Percentiles rank a stretch among this genome's conserved stretches.
phyloP scores from a whole-genome alignment of 208 protist genomes.

The Angomonas desouzai region DNA sequence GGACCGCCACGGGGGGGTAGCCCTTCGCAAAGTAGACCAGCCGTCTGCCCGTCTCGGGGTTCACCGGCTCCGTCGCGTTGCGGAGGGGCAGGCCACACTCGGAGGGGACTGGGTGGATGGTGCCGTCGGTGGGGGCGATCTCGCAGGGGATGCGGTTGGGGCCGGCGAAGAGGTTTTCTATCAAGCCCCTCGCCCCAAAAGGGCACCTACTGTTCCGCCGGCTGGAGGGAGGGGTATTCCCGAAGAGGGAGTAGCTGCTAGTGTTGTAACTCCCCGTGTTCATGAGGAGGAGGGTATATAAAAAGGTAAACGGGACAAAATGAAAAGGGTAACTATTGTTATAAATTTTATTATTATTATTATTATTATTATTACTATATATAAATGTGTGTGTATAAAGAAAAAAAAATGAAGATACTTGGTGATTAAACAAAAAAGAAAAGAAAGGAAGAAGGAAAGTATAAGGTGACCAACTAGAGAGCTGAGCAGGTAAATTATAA shows the following conservation, averaged over 20 bases:
- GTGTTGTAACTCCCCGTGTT: no score
- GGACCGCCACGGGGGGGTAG: conserved; percentile 29
- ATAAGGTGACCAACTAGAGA: no score
- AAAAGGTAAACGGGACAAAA: no score
- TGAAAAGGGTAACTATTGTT: conserved; percentile 13
- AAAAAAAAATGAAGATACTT: not conserved
- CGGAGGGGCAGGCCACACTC: conserved; percentile 42
- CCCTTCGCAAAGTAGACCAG: conserved; percentile 55
- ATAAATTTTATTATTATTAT: not conserved
- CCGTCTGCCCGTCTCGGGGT: conserved; percentile 32
- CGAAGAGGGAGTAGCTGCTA: no score
- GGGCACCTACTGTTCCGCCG: not conserved
- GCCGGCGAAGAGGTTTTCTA: conserved; percentile 36
- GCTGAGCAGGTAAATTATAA: no score
- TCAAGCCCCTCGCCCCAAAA: conserved; percentile 36
- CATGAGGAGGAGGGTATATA: no score
- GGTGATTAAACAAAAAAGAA: no score
- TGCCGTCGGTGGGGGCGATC: conserved; percentile 24
- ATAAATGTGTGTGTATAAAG: not conserved
- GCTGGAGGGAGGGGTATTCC: no score
- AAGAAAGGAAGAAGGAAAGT: no score
- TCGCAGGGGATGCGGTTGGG: conserved; percentile 17
- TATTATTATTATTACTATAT: not conserved
- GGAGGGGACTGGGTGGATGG: conserved; percentile 16
- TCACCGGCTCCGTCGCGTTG: conserved; percentile 42